These are phyloP conservation scores for Trametes gibbosa DNA, from an alignment of 768 basidiomycete species.

Conservation along the genomic window DNA sequence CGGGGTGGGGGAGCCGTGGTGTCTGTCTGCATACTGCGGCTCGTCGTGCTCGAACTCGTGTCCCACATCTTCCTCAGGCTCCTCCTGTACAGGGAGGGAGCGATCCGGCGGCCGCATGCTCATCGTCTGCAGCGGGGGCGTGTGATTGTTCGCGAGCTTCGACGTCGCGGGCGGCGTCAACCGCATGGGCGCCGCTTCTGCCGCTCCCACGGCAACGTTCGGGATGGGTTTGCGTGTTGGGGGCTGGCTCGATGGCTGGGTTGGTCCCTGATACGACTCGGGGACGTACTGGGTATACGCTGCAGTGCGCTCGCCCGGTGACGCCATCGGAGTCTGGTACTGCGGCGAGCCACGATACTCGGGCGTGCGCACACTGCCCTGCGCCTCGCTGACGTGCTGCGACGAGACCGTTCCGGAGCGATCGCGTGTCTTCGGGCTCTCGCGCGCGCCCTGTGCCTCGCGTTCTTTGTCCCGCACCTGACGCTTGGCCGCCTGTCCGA, in stretches of 20 bases:
- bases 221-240: slow-evolving; percentile 25
- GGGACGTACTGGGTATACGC: slow-evolving; percentile 45
- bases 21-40: slow-evolving; percentile 34
- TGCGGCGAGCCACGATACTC: slow-evolving; percentile 41
- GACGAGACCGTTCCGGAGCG: slow-evolving; percentile 35
- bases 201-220: background rate
- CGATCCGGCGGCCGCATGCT: slow-evolving; percentile 62
- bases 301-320: slow-evolving; percentile 45
- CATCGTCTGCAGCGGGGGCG: slow-evolving; percentile 53
- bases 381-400: slow-evolving; percentile 33
- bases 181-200: slow-evolving; percentile 20
- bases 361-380: slow-evolving; percentile 38
- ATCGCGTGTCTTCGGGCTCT: slow-evolving; percentile 36
- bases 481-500: slow-evolving; percentile 20
- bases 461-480: slow-evolving; percentile 22
- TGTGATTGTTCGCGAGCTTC: slow-evolving; percentile 44
- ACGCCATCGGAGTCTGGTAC: slow-evolving; percentile 47
- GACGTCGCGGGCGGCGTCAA: slow-evolving; percentile 35
- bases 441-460: slow-evolving; percentile 32
- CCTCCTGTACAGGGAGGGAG: slow-evolving; percentile 75
- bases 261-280: slow-evolving; percentile 23
- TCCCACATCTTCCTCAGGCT: slow-evolving; percentile 61
- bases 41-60: slow-evolving; percentile 24
- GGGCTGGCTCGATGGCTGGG: slow-evolving; percentile 5
- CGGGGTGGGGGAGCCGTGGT: slow-evolving; percentile 46